Evolutionary conservation across 495 filamentous ascomycete genomes (phyloP), one percentile per base, ranked within the genome.

Genomic region (Amniculicola lignicola): DNA sequence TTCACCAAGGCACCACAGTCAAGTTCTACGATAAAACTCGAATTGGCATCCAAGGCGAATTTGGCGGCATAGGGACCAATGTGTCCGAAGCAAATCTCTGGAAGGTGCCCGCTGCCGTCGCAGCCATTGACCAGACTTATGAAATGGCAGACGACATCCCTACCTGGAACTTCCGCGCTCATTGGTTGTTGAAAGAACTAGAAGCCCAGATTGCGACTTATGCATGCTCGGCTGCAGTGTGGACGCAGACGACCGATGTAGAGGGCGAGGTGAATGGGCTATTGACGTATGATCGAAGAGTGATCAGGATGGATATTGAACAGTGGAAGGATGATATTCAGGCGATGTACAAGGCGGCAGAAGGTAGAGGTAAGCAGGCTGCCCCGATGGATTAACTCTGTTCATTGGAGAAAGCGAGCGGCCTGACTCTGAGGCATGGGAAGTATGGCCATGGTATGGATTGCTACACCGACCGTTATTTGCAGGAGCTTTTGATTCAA

Each of bases 211-310:
- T 82, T 15, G 72, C 75, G 28, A 69, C 48, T 10, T 85, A 72
- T 53, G 72, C 77, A 0, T 86, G 83, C 71, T 82, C 77, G 42
- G 81, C 74, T 0, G 81, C 74, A 25, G 74, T 81, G 12, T 84
- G 77, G 71, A 86, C 83, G 14, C 83, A 87, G 66, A 86, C 83
- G 0, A 84, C 82, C 0, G 83, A 88, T 61, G 83, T 88, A 9
- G 84, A 88, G 65, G 83, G 82, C n/a, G 84, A 88, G 67, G 79
- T 86, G 39, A 88, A 88, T 59, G 84, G 84, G 3, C 64, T 88
- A 49, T 67, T 85, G 54, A 85, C 82, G 1, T 86, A 86, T 51
- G 83, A 88, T 68, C 79, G 84, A 50, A 44, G 19, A 24, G 29
- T 85, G 0, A 65, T 78, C 48, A 70, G 82, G 16, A 74, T 78